Evolutionary conservation across 2,329 filamentous ascomycete species (phyloP), one percentile per base, ranked within the genome.

Genomic region (Beauveria asiatica): DNA sequence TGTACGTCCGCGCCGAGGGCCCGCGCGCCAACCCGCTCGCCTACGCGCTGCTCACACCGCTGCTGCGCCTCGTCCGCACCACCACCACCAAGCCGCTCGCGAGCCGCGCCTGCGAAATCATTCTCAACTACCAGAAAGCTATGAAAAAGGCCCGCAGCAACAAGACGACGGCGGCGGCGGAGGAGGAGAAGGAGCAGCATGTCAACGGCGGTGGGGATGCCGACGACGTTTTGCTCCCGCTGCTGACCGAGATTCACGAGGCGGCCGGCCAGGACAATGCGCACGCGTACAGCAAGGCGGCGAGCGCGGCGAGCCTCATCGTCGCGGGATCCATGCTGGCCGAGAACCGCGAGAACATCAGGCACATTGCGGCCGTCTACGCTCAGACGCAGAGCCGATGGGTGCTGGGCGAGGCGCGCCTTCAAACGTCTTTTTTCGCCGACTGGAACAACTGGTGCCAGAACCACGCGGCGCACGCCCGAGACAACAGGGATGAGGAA

Each of bases 1-100:
- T 94, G 64, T 97, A 91, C 72, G 80, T 94, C 64, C 92, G 89
- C 72, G 87, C 88, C 66, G 87, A 94, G 73, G 83, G 88, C 60
- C 80, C 80, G 23, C 49, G 57, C 49, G 48, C 44, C 49, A 88
- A 85, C 66, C 74, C 82, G 1, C 76, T 92, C 1, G 83, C 86
- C 0, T 83, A 94, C 48, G 79, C 84, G 42, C 74, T 94, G 9
- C 76, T 97, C 6, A 72, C 92, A 8, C 92, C 93, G 0, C 78
- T 97, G 0, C 78, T 96, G n/a, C 78, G 81, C 49, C 83, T 94
- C 46, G 84, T 90, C 50, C 85, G 90, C 60, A 87, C 82, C n/a
- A 94, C 90, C 0, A 84, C 81, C 42, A 87, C 86, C 62, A 91
- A 90, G 73, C 82, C 90, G 57, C 82, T 96, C 3, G 83, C 87